These are phyloP conservation scores for Amniculicola lignicola DNA, from an alignment of 495 filamentous ascomycete genomes.

Conservation along the genomic window DNA sequence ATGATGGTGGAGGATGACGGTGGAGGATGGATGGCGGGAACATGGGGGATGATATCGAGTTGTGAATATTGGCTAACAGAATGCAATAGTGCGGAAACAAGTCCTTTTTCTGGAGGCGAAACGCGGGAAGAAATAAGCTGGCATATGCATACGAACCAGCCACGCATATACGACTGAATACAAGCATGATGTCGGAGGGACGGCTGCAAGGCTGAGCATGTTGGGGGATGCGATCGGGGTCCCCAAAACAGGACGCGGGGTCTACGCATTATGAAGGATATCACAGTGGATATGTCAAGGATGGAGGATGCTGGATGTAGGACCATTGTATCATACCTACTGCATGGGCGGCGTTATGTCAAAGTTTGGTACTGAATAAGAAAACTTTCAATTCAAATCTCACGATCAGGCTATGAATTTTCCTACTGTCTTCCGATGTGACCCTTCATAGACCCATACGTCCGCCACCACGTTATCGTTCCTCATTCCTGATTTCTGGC, in stretches of 20 bases:
- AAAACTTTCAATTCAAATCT: no score
- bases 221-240: not conserved
- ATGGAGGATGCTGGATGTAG: not conserved
- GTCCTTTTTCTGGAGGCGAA: conserved; percentile 93
- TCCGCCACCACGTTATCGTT: no score
- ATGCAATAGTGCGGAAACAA: conserved; percentile 77
- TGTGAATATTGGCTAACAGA: conserved; percentile 8
- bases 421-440: no score
- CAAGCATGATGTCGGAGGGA: not conserved
- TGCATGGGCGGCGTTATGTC: not conserved
- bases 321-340: not conserved
- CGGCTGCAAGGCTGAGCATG: not conserved
- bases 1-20: no score
- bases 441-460: no score
- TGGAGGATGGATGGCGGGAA: no score
- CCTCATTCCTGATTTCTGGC: no score
- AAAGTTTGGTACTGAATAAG: no score
- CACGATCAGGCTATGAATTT: no score
- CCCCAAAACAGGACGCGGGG: no score
- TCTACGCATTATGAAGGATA: no score
- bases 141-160: not conserved
- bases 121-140: conserved; percentile 43
- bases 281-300: no score
- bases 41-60: not conserved
- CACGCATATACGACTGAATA: not conserved